A percentile compares a stretch with the other conserved stretches of the same genome.
Evolutionary conservation across 805 yeast species (phyloP).

Genomic region (Yarrowia sp.): DNA sequence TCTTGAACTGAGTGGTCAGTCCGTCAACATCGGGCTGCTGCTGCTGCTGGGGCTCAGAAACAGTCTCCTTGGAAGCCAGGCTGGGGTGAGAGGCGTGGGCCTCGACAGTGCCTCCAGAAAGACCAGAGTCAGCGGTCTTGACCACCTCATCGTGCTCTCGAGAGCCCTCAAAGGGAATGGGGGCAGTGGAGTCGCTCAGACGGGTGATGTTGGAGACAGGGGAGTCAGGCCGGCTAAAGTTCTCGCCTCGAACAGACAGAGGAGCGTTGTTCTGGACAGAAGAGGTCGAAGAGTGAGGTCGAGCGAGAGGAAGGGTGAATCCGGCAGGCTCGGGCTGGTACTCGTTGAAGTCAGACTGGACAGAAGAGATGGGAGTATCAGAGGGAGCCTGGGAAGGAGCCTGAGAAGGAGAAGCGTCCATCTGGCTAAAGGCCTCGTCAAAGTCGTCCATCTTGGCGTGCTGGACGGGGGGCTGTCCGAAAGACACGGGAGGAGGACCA

Average conservation of each 20-base stretch:
- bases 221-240: constrained; percentile 54
- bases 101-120: neutral
- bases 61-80: constrained; percentile 29
- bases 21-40: constrained; percentile 14
- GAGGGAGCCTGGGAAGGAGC: constrained; percentile 44
- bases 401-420: constrained; percentile 45
- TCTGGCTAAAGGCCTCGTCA: constrained; percentile 45
- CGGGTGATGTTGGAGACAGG: constrained; percentile 45
- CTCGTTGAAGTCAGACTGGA: constrained; percentile 46
- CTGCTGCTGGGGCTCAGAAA: constrained; percentile 11
- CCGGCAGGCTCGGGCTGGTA: constrained; percentile 40
- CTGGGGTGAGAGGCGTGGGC: constrained; percentile 1
- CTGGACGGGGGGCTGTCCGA: constrained; percentile 11
- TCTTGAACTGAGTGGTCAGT: constrained; percentile 11
- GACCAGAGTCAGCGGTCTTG: constrained; percentile 7
- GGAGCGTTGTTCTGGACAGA: constrained; percentile 94
- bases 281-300: constrained; percentile 85
- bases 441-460: constrained; percentile 35
- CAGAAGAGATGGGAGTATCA: constrained; percentile 47
- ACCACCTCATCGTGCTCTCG: constrained; percentile 34
- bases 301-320: constrained; percentile 57
- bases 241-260: constrained; percentile 79
- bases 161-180: constrained; percentile 37
- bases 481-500: constrained; percentile 45
- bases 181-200: constrained; percentile 34